Base-by-base conservation (phyloP, 345 rosid genomes). In the Boechera stricta region DNA sequence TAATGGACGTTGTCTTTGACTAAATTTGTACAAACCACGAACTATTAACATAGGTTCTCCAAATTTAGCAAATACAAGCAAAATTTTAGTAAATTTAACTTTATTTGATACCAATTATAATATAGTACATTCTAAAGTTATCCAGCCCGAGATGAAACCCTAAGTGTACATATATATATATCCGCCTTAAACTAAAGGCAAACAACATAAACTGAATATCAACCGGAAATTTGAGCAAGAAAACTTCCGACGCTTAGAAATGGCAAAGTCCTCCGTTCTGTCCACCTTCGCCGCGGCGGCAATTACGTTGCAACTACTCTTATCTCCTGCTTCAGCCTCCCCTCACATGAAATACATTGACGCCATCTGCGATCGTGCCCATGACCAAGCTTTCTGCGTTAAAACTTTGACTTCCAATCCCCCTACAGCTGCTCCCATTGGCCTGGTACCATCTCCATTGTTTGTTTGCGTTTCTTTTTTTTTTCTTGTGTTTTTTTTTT, bases 311-410 rank as follows among this genome's bases (percentile, higher is more conserved):
- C 77, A 78, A 33, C 35, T 72, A 41, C 13, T 78, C 16, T 6
- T 67, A 28, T 47, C 10, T 35, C 21, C 49, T 32, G 81, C 45
- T 60, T 73, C 69, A 53, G 78, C 81, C 39, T 67, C 73, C 16
- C 78, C 77, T 72, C 59, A 59, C 59, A 24, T 72, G 72, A 71
- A 77, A 58, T 78, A 72, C 78, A 73, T 78, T 33, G 77, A 78
- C 38, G 59, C 78, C 5, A 21, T 78, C 15, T 78, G 81, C 4
- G 77, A 78, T 39, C 74, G 81, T 2, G 33, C 72, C 9, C 73
- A 67, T 29, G 81, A 79, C 64, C 54, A 49, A 61, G 42, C 52
- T 44, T 68, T 24, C 35, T 79, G 82, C 54, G 26, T n/a, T 6
- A 73, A 79, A 13, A 79, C 82, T 8, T 61, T 79, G 45, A 67